Base-by-base conservation (phyloP, 306 rosid genomes). In the Betula pendula region DNA sequence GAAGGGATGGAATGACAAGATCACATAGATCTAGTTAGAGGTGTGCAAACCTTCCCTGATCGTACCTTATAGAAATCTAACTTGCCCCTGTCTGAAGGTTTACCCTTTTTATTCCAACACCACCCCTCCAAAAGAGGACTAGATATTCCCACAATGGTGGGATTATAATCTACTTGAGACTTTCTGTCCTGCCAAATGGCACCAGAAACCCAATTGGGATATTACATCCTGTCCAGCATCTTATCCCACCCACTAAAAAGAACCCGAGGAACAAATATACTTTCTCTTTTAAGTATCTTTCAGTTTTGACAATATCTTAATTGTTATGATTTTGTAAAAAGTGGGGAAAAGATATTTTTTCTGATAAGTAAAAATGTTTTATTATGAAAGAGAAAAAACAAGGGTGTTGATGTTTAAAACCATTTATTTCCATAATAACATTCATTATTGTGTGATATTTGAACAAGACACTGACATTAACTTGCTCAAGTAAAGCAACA, bases 1-100 rank as follows among this genome's bases (percentile, higher is more conserved):
- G 17, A 56, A 24, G 44, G 68, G 44, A 6, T 62, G 42, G 22
- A 62, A 33, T 62, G 68, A 62, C 31, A 62, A 62, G 68, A 31
- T 62, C 20, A 62, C 20, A 14, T 31, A 62, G 22, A 62, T 62
- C 68, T 62, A 62, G 38, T 27, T 27, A 59, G 66, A 59, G 66
- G 8, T 27, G 38, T 59, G 40, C 38, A 59, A 24, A 62, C 22
- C 44, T 29, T 62, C 17, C 42, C 43, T 60, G 42, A 33, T 29
- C 10, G 43, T 60, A 7, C n/a, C 68, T 60, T 14, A 60, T 29
- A 29, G 60, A 53, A 60, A 31, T 29, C 40, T 27, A 60, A 60
- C 40, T 60, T 15, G 40, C 68, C 62, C 12, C 63, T 55, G 2
- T 56, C 31, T 56, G 17, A 24, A 56, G 63, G 63, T 24, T 56